phyloP scores from a whole-genome alignment of 768 basidiomycete genomes.

The Leccinum incarnatum region DNA sequence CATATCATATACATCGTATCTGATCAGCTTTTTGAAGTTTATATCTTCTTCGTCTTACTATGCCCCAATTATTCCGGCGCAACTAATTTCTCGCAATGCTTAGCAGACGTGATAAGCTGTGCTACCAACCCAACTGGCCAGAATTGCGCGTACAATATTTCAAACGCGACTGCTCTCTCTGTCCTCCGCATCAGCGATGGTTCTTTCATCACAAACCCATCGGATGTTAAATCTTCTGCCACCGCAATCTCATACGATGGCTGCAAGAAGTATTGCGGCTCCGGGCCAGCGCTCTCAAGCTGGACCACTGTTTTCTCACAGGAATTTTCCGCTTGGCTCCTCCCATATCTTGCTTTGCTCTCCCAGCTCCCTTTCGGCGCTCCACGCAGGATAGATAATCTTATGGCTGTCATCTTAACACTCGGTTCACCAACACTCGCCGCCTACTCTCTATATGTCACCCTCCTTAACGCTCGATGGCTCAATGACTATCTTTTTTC shows the following conservation, averaged over 20 bases:
- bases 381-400: constrained; percentile 37
- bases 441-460: constrained; percentile 43
- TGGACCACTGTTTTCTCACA: constrained; percentile 27
- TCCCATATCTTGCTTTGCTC: constrained; percentile 48
- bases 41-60: neutral
- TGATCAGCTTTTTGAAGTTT: constrained; percentile 7
- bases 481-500: constrained; percentile 33
- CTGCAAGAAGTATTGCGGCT: constrained; percentile 15
- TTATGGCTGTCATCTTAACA: constrained; percentile 42
- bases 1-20: neutral
- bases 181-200: constrained; percentile 14
- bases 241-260: constrained; percentile 9
- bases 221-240: neutral
- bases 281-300: constrained; percentile 5
- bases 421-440: constrained; percentile 46
- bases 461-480: constrained; percentile 44
- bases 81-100: constrained; percentile 14
- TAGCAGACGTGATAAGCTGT: constrained; percentile 1
- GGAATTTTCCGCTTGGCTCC: constrained; percentile 43
- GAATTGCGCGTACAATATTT: constrained; percentile 5
- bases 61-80: neutral
- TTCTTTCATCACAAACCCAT: neutral
- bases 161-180: constrained; percentile 12
- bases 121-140: neutral
- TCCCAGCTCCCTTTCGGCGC: constrained; percentile 50